Percentiles rank a stretch among this genome's conserved stretches.
phyloP scores from a whole-genome alignment of 768 basidiomycete species.

The Boletus reticulatus region DNA sequence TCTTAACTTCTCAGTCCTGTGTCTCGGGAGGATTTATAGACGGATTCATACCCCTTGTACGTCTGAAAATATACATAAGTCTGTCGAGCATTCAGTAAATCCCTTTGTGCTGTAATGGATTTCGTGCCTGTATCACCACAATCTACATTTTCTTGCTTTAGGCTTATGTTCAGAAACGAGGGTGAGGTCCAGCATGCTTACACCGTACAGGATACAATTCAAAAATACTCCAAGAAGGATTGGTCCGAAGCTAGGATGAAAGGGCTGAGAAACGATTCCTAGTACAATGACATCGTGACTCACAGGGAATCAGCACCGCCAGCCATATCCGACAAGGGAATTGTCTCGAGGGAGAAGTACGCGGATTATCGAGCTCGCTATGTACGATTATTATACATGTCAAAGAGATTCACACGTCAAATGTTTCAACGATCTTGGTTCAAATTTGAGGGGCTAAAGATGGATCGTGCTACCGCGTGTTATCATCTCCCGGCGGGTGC shows the following conservation, averaged over 20 bases:
- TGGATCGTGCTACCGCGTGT: too few species aligned
- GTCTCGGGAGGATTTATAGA: neutral
- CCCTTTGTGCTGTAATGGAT: neutral
- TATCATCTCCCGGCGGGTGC: too few species aligned
- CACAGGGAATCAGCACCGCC: neutral
- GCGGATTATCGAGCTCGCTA: too few species aligned
- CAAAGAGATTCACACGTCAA: too few species aligned
- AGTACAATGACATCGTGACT: neutral
- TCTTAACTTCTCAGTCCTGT: neutral
- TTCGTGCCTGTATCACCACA: slow-evolving; percentile 9
- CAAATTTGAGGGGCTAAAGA: too few species aligned
- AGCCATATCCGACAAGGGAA: neutral
- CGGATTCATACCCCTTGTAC: neutral
- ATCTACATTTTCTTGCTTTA: slow-evolving; percentile 1
- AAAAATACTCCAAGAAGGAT: slow-evolving; percentile 12
- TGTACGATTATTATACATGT: too few species aligned
- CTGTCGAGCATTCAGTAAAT: neutral
- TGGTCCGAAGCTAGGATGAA: slow-evolving; percentile 34
- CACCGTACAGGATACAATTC: slow-evolving; percentile 15
- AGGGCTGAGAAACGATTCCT: slow-evolving; percentile 32
- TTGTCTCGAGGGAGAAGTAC: too few species aligned
- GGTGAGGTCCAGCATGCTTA: neutral
- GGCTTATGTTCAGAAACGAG: neutral
- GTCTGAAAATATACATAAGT: neutral
- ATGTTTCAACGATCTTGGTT: too few species aligned